Evolutionary conservation across 768 basidiomycete species (phyloP), one percentile per base, ranked within the genome.

Genomic region (Melanogaster broomeanus): DNA sequence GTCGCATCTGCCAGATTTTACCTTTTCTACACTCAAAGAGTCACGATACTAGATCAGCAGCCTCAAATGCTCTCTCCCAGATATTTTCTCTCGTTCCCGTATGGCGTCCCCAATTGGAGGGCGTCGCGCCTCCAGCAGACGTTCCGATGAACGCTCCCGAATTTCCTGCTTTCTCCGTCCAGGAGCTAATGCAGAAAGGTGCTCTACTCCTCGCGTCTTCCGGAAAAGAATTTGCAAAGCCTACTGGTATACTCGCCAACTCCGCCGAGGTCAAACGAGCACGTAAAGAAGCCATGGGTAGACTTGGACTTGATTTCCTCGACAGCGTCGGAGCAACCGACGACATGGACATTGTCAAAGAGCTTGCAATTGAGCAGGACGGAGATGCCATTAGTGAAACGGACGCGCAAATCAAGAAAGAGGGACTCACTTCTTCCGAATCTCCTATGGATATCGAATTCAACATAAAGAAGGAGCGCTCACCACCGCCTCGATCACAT

Each of bases 21-120:
- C 97, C 97, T 5, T 93, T 81, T 66, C 77, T 98, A 2, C 89
- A 90, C 65, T 94, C 93, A 35, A 92, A 90, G 72, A 89, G 88
- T n/a, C 85, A 84, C 55, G 97, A 99, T 52, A 93, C 96, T 2
- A 83, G 97, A 39, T 82, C 85, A 3, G 93, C 97, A 0, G 93
- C 93, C 0, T 92, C 94, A 0, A 80, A 84, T 49, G 90, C 97
- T 1, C 77, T 98, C 39, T 92, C 91, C 0, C 85, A 92, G 45
- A 90, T 98, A 52, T 94, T 90, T 57, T 77, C 85, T 6, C 78
- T 88, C 15, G 85, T 94, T 2, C 95, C 96, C 1, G 74, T 82
- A 57, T 96, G 94, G 87, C 77, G 72, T 66, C 69, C 73, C 25
- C 67, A 70, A 28, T 64, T 69, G 21, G 61, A 64, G 18, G 60